Evolutionary conservation across 257 asterid species (phyloP), one percentile per base, ranked within the genome.

Genomic region (Solanum corneliomulleri): DNA sequence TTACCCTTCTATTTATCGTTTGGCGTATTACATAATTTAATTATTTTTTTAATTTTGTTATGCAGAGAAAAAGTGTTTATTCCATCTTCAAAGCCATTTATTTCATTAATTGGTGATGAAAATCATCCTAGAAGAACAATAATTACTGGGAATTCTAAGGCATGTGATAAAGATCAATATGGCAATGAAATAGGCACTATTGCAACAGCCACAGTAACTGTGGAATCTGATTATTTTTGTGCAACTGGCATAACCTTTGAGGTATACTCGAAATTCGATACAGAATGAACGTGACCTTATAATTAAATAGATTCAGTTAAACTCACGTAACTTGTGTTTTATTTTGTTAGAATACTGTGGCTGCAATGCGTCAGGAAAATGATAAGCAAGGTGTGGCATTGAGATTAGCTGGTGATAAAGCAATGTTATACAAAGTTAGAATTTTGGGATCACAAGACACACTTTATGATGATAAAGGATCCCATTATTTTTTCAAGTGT

Each of bases 391-490:
- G 97, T 2, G 99, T 94, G 88, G 98, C 98, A 7, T 75, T 94
- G 83, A 90, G 96, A 89, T 89, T 95, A 78, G 82, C 88, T 0
- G 97, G 98, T 2, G 97, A 97, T 31, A 92, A 89, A 35, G 95
- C 99, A 7, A 70, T 94, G 93, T 93, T 97, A 15, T 90, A 95
- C 88, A 92, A 66, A 39, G 96, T 80, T 11, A 89, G 95, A 5
- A 92, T 95, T 31, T 91, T 97, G 60, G 99, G 99, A 21, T 92
- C 95, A 8, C 98, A 97, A 52, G 98, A 97, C 11, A 93, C 99
- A 0, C 96, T 97, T 4, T 86, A 93, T 64, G 99, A 97, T 39
- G 94, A 94, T 11, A 27, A 11, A 0, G 98, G 99, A 7, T 42
- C 91, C 0, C 99, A 97, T 29, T 97, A 90, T 39, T 95, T 90